Conservation (phyloP, 2,329 filamentous ascomycete species). For the Paracoccidioides brasiliensis region DNA sequence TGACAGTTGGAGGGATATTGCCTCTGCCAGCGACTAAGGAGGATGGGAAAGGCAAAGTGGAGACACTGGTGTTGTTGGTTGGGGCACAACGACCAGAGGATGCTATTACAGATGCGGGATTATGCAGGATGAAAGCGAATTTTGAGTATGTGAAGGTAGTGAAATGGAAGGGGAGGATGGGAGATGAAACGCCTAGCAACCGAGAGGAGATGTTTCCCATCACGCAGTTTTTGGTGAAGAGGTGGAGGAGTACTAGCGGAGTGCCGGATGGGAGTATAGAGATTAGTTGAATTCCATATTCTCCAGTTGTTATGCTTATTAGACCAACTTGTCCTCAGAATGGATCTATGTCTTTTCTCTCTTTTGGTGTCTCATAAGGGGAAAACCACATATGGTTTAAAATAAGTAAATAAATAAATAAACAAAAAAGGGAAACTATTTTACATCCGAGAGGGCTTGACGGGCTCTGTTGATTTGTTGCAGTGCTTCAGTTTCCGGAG, state of each 20-base stretch:
- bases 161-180: constrained; percentile 53
- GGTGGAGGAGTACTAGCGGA: constrained; percentile 31
- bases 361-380: constrained; percentile 5
- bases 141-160: constrained; percentile 56
- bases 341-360: neutral
- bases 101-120: constrained; percentile 49
- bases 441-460: constrained; percentile 32
- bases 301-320: neutral
- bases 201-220: constrained; percentile 79
- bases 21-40: constrained; percentile 23
- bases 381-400: constrained; percentile 5
- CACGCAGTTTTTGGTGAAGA: constrained; percentile 57
- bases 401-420: too few relatives aligned
- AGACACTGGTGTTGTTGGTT: constrained; percentile 31
- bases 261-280: constrained; percentile 35
- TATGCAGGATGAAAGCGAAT: constrained; percentile 49
- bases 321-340: too few relatives aligned
- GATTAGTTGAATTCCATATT: constrained; percentile 17
- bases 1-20: constrained; percentile 32
- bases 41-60: constrained; percentile 18
- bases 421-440: constrained; percentile 5
- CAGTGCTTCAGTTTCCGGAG: constrained; percentile 25
- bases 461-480: constrained; percentile 35
- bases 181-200: constrained; percentile 70
- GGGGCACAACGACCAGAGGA: constrained; percentile 26